phyloP scores from a whole-genome alignment of 2,329 filamentous ascomycete species.

The Aureobasidium sp. region DNA sequence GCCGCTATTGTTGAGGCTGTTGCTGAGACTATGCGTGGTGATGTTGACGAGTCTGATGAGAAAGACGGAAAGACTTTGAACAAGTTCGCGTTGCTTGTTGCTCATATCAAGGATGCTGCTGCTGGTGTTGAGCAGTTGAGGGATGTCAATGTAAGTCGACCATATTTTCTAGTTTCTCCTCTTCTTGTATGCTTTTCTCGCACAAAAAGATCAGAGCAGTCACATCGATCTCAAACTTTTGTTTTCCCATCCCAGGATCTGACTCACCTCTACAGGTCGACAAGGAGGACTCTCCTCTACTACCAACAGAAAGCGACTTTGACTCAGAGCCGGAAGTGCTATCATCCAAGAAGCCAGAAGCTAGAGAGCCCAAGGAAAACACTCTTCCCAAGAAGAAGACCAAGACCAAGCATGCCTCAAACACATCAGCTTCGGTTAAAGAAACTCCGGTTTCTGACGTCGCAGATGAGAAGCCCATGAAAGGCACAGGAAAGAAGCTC shows the following conservation, averaged over 20 bases:
- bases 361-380: not conserved
- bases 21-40: not conserved
- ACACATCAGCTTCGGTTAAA: not conserved
- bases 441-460: not conserved
- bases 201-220: too few relatives aligned
- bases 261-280: not conserved
- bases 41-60: not conserved
- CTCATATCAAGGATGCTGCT: constrained; percentile 11
- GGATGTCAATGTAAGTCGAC: not conserved
- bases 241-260: too few relatives aligned
- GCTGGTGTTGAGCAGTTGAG: not conserved
- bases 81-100: not conserved
- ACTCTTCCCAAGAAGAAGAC: constrained; percentile 1
- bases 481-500: constrained; percentile 10
- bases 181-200: too few relatives aligned
- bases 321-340: constrained; percentile 1
- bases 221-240: too few relatives aligned
- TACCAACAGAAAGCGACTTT: constrained; percentile 1
- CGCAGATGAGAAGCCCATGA: not conserved
- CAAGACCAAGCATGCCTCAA: not conserved
- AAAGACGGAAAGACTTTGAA: not conserved
- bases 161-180: not conserved
- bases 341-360: not conserved
- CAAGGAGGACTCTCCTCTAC: not conserved
- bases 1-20: constrained; percentile 11